Base-by-base conservation (phyloP, 805 yeast species). In the Grigorovia transvaalensis region DNA sequence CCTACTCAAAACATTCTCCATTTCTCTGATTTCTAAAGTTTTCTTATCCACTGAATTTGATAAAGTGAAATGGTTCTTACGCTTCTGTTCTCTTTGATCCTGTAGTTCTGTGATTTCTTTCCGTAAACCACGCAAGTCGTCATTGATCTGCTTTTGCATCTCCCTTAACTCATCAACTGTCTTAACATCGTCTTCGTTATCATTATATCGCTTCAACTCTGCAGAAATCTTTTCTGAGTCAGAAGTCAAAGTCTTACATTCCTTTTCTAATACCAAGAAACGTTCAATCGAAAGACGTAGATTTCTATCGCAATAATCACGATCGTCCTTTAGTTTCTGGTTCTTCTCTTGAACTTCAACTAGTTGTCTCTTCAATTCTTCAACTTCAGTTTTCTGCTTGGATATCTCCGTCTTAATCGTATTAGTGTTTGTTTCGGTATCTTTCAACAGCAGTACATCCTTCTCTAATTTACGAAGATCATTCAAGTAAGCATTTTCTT, bases 401-500 rank as follows among this genome's bases (percentile, higher is more conserved):
- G 60, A 59, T 6, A 56, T 50, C 8, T 55, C 51, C 2, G 51
- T 47, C 19, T 52, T 53, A 3, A 50, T 46, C 11, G 47, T 45
- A 4, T 54, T 45, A 18, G 53, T 54, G 17, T 56, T 57, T 6
- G 44, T 30, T 44, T 47, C 40, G 9, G 4, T 13, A 23, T 9
- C 15, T 29, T 51, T 55, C 9, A 58, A 42, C 3, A 56, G 41
- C 12, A 57, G 45, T 2, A 66, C 54, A 48, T 63, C 63, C 48
- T 56, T 57, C 46, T 64, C 65, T 46, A 64, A 48, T 1, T 46
- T 23, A 48, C 63, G 52, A 41, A 62, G 50, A 13, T 46, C 52
- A 43, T 57, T 59, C 13, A 71, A 45, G 51, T 65, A 67, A 15
- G 59, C 57, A 40, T 71, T 70, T 2, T 68, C 66, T 15, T 62